Evolutionary conservation across 2,329 filamentous ascomycete genomes (phyloP), one percentile per base, ranked within the genome.

Genomic region (Penicillium crustosum): DNA sequence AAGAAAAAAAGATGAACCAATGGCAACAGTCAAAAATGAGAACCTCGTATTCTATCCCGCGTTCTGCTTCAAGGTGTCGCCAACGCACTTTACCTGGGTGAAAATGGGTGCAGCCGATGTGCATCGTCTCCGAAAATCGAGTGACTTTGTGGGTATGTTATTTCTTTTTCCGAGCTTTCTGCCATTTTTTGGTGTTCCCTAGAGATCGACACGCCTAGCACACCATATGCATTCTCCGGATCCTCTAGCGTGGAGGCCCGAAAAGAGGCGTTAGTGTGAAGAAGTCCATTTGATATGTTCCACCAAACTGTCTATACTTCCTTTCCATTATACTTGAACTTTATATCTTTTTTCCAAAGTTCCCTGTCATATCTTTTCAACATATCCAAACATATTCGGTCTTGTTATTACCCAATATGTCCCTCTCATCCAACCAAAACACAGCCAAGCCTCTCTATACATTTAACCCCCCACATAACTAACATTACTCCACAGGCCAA

Each of bases 81-180:
- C 82, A n/a, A 88, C 86, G 9, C 86, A 81, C 72, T 80, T 82
- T 73, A 70, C 78, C 68, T 88, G 86, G 86, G 85, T 86, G 71
- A 86, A 86, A 68, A 76, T 88, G 62, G 81, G 81, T 1, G 77
- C 78, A 17, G 74, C 76, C 29, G 82, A 86, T 70, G 78, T 88
- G 39, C 83, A 84, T 66, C 72, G 72, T 9, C 73, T 87, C 35
- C 74, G 75, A 25, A 71, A 74, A 52, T 77, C 79, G 43, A 70
- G 68, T 7, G 80, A 77, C 3, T 86, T 82, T 66, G 77, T 79
- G 74, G 82, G 83, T 82, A 77, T 23, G 65, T 38, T n/a, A 29
- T 43, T 43, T n/a, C 6, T 25, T 27, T 41, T 25, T 39, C 25
- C 3, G 3, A 47, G 15, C 5, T 6, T 39, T 8, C 31, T 17